phyloP scores from a whole-genome alignment of 1,139 yeast species.

The Diutina mesorugosa region DNA sequence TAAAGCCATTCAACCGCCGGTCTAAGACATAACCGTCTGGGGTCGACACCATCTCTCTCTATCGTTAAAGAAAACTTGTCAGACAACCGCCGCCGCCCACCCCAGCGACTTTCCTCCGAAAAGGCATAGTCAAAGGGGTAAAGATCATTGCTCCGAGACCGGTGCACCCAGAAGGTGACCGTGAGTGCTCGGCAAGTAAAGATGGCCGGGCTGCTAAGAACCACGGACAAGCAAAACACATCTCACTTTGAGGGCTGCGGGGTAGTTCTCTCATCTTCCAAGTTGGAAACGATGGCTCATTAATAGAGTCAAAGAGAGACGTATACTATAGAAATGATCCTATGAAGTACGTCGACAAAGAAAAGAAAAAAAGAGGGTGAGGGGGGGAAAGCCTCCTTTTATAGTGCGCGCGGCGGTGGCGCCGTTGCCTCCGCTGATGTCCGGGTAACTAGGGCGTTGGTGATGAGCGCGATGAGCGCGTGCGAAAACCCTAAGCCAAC shows the following conservation, averaged over 20 bases:
- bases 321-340: conserved; percentile 99
- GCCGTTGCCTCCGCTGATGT: too few species aligned
- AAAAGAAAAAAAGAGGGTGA: conserved; percentile 17
- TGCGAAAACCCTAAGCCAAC: too few species aligned
- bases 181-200: conserved; percentile 21
- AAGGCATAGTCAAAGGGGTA: conserved; percentile 77
- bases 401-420: neutral
- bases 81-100: conserved; percentile 99
- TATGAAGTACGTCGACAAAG: conserved; percentile 82
- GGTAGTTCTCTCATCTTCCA: conserved; percentile 97
- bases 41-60: too few species aligned
- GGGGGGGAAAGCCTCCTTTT: neutral
- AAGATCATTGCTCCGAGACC: conserved; percentile 94
- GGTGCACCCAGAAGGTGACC: neutral
- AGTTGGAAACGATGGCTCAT: conserved; percentile 99
- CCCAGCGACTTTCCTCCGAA: conserved; percentile 77
- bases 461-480: too few species aligned
- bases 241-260: conserved; percentile 79
- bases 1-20: too few species aligned
- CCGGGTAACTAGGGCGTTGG: too few species aligned
- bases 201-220: conserved; percentile 81
- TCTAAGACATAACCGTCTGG: too few species aligned
- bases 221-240: conserved; percentile 68
- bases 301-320: conserved; percentile 99
- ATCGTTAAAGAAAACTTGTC: conserved; percentile 50